Conservation (phyloP, 306 rosid genomes). For the Vicia faba region DNA sequence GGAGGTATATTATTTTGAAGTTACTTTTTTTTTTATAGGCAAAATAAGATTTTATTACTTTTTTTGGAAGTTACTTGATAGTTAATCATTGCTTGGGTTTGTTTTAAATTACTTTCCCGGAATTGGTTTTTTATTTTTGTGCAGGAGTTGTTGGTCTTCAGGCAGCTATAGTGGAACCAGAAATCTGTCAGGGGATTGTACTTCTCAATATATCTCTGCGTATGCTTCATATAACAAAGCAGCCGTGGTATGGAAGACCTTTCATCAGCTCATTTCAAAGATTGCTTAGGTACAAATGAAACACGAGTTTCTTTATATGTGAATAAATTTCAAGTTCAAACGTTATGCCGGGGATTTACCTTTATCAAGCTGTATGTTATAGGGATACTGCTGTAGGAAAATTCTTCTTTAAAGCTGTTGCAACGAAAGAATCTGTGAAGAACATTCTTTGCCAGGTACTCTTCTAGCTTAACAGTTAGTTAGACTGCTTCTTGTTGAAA, state of each 20-base stretch:
- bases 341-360: constrained; percentile 30
- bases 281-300: constrained; percentile 69
- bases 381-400: constrained; percentile 82
- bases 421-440: constrained; percentile 80
- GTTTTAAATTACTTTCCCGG: neutral
- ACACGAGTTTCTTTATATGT: constrained; percentile 34
- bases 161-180: constrained; percentile 75
- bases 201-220: constrained; percentile 86
- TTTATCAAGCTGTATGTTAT: constrained; percentile 39
- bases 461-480: constrained; percentile 9
- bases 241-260: constrained; percentile 90
- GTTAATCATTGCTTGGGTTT: neutral
- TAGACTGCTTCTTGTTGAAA: constrained; percentile 1
- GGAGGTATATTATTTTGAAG: constrained; percentile 63
- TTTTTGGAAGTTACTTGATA: constrained; percentile 18
- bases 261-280: constrained; percentile 81
- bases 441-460: constrained; percentile 87
- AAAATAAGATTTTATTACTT: no score
- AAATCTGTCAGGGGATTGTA: constrained; percentile 71
- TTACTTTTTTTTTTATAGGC: no score
- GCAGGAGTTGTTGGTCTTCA: constrained; percentile 98
- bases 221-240: constrained; percentile 92
- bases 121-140: constrained; percentile 28
- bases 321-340: constrained; percentile 33
- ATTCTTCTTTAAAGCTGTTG: constrained; percentile 64